Percentiles rank a stretch among this genome's conserved stretches.
phyloP scores from a whole-genome alignment of 1,284 basidiomycete genomes.

The Ustilago tritici region DNA sequence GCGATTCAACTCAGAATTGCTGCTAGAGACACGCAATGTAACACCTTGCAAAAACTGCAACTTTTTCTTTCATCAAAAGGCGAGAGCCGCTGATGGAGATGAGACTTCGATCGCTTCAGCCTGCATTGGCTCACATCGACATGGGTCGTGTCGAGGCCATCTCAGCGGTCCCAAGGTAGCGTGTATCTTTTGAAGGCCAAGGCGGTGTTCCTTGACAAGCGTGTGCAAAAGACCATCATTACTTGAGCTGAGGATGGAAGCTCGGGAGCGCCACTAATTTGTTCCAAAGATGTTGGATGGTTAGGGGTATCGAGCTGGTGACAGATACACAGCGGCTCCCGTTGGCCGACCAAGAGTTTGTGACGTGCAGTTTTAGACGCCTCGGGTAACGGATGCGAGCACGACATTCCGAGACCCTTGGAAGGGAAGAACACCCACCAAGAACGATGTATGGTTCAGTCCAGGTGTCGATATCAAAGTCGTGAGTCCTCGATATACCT shows the following conservation, averaged over 20 bases:
- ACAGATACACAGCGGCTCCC: background rate
- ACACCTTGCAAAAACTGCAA: no score
- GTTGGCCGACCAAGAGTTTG: background rate
- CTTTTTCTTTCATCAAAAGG: no score
- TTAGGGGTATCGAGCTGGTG: background rate
- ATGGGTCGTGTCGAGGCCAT: no score
- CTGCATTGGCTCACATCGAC: no score
- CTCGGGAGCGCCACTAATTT: background rate
- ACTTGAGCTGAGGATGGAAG: background rate
- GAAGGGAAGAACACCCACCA: background rate
- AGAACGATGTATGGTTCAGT: background rate
- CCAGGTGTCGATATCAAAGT: background rate
- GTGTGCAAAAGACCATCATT: background rate
- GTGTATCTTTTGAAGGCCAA: background rate
- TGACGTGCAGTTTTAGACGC: conserved; percentile 28
- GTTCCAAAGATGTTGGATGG: background rate
- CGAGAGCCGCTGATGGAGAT: no score
- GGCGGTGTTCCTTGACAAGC: background rate
- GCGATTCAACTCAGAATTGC: background rate
- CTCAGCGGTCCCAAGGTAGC: no score
- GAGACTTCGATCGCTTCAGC: no score
- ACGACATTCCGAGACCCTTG: conserved; percentile 1
- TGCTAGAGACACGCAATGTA: background rate
- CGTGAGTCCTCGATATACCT: background rate
- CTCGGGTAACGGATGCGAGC: conserved; percentile 25